Evolutionary conservation across 345 rosid genomes (phyloP), one percentile per base, ranked within the genome.

Genomic region (Lepidium africanum): DNA sequence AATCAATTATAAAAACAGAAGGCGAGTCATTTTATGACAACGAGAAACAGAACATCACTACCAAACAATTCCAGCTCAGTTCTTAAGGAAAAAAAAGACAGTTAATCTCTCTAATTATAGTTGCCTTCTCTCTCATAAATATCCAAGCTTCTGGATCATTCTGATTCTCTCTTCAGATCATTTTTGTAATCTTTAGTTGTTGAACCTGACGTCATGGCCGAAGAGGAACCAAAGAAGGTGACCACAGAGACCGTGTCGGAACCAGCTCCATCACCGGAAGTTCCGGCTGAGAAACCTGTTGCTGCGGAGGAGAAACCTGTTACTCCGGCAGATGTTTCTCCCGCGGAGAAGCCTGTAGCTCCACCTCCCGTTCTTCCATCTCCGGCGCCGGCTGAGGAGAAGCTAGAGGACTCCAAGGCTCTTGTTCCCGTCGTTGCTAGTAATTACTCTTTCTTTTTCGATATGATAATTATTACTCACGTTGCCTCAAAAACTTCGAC

Each of bases 21-120:
- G 65, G 76, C 76, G 60, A 66, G 72, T 66, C 72, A 66, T 73
- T 59, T 73, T 51, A 27, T 66, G 77, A 66, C 77, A 73, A 59
- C 72, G 54, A 73, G 48, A 17, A 59, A 72, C 71, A 72, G 33
- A 72, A 63, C 65, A 72, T 65, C 65, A 25, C 46, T 65, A 65
- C 45, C 77, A 49, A 73, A 73, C 61, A 65, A 11, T 5, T 40
- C 72, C 77, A 65, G 54, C 71, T 72, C 71, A 19, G 59, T 65
- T 55, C 64, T 48, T 68, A 42, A 7, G 33, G 6, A 30, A 27
- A 30, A 54, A 42, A 32, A 35, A 5, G 39, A 68, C 73, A 38
- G 17, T 69, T 38, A 3, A 48, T 69, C 66, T 69, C 59, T 59
- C 66, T 2, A 9, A 35, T 54, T 25, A 21, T 52, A 33, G 32